A percentile compares a stretch with the other conserved stretches of the same genome.
phyloP scores from a whole-genome alignment of 257 asterid genomes.

The Rubia yunnanensis region DNA sequence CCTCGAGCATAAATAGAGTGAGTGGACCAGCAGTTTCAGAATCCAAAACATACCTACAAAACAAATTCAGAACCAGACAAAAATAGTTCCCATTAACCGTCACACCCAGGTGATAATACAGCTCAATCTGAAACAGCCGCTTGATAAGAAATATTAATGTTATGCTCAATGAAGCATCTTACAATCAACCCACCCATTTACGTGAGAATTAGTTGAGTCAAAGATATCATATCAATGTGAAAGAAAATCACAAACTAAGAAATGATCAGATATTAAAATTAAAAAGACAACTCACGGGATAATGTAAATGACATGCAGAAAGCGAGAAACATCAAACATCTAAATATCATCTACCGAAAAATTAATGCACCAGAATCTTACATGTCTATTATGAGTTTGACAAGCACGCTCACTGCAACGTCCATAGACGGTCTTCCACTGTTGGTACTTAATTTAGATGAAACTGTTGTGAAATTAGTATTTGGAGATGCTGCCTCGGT shows the following conservation, averaged over 20 bases:
- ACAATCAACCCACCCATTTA: neutral
- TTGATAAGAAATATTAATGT: neutral
- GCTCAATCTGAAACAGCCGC: neutral
- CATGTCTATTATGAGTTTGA: slow-evolving; percentile 98
- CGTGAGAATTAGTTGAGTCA: neutral
- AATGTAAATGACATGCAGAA: neutral
- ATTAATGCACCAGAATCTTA: slow-evolving; percentile 34
- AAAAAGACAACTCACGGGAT: neutral
- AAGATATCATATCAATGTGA: neutral
- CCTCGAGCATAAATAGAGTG: slow-evolving; percentile 91
- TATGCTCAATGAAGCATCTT: neutral
- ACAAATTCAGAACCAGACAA: slow-evolving; percentile 17
- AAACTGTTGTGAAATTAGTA: slow-evolving; percentile 59
- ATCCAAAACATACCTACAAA: slow-evolving; percentile 91
- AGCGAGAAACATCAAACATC: neutral
- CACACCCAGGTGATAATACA: neutral
- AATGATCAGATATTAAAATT: neutral
- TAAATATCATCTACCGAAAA: slow-evolving; percentile 2
- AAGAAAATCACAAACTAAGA: neutral
- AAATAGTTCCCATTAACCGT: slow-evolving; percentile 2
- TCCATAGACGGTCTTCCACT: slow-evolving; percentile 95
- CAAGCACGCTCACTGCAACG: slow-evolving; percentile 96
- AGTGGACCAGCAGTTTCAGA: slow-evolving; percentile 91
- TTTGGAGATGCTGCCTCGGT: slow-evolving; percentile 67
- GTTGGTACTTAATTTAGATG: slow-evolving; percentile 66